Conservation (phyloP, 208 protist genomes). For the Spongospora subterranea region DNA sequence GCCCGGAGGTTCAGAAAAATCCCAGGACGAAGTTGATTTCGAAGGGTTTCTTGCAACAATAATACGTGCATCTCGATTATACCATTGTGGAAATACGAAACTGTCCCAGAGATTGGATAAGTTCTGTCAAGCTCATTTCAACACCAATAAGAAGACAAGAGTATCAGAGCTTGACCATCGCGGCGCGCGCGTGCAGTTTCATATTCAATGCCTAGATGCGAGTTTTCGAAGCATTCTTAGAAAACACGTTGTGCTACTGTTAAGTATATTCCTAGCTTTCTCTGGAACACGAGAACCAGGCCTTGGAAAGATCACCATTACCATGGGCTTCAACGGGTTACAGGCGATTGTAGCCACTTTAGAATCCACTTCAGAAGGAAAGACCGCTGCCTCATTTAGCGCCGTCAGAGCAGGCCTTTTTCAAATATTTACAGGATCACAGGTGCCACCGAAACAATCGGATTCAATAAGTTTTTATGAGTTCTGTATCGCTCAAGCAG, state of each 20-base stretch:
- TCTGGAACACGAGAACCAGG: not conserved
- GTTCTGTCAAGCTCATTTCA: no score
- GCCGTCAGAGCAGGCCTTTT: not conserved
- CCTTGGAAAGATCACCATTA: not conserved
- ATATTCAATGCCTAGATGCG: not conserved
- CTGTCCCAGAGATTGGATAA: no score
- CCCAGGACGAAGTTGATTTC: not conserved
- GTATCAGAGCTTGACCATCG: no score
- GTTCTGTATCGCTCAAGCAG: not conserved
- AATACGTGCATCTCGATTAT: not conserved
- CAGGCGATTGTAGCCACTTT: not conserved
- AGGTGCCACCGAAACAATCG: not conserved
- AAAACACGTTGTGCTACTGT: not conserved
- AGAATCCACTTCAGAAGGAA: not conserved
- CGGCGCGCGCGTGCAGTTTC: not conserved
- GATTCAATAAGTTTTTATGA: not conserved
- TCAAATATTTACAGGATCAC: not conserved
- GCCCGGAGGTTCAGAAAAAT: not conserved
- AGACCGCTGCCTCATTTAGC: no score
- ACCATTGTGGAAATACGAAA: no score
- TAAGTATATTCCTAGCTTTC: not conserved
- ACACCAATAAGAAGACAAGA: no score
- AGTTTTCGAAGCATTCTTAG: not conserved
- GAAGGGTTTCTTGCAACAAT: not conserved
- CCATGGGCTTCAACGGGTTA: not conserved